Percentiles rank a stretch among this genome's conserved stretches.
Conservation (phyloP, 176 grass and related monocot species). For the Urochloa ruziziensis region DNA sequence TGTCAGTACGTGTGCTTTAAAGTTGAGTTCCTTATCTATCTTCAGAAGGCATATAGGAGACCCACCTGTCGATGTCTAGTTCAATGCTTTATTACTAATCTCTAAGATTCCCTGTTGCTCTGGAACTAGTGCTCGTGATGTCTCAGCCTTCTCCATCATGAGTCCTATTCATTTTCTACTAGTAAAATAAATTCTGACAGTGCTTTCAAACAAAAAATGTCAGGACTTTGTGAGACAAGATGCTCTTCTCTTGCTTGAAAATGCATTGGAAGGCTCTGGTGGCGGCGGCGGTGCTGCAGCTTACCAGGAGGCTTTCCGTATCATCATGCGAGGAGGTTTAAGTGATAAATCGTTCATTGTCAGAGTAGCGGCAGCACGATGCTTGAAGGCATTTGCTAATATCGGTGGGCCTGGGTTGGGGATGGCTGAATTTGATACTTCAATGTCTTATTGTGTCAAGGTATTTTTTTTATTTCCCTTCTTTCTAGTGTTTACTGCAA, state of each 20-base stretch:
- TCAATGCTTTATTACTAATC: conserved; percentile 5
- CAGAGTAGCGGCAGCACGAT: conserved; percentile 83
- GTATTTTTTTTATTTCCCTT: conserved; percentile 43
- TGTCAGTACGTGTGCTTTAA: too few species aligned
- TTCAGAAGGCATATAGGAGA: too few species aligned
- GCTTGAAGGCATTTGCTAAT: conserved; percentile 89
- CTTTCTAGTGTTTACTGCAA: conserved; percentile 14
- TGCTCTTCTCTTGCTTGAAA: conserved; percentile 87
- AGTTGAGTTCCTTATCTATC: too few species aligned
- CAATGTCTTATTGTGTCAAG: conserved; percentile 86
- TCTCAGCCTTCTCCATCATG: neutral
- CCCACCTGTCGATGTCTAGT: neutral
- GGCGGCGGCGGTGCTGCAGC: conserved; percentile 64
- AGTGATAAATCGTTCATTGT: conserved; percentile 89
- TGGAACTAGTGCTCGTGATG: conserved; percentile 5
- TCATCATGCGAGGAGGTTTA: conserved; percentile 83
- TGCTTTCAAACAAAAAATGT: conserved; percentile 34
- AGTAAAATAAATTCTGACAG: conserved; percentile 21
- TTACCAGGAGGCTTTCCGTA: conserved; percentile 84
- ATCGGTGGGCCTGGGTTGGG: conserved; percentile 84
- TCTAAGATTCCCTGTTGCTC: neutral
- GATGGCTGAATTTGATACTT: conserved; percentile 81
- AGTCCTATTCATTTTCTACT: conserved; percentile 26
- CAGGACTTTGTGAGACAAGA: conserved; percentile 97
- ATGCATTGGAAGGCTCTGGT: conserved; percentile 88